Percentiles rank a stretch among this genome's conserved stretches.
Evolutionary conservation across 192 early-diverging fungal genomes (phyloP).

Genomic region (Coemansia sp.): DNA sequence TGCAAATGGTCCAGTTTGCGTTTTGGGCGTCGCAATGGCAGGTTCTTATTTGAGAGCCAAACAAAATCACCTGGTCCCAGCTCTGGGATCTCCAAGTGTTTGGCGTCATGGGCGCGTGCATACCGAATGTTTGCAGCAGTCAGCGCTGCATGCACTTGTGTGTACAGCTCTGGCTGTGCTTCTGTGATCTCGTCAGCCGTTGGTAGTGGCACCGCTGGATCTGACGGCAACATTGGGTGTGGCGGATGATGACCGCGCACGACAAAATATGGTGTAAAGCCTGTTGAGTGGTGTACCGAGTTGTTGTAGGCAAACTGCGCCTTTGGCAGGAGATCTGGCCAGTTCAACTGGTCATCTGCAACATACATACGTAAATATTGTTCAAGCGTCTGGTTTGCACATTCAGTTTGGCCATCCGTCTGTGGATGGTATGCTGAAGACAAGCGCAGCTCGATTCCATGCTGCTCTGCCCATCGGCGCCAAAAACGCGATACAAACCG

Average conservation of each 20-base stretch:
- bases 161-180: not conserved
- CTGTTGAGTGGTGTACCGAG: not conserved
- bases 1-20: not conserved
- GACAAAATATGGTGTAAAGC: not conserved
- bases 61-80: not conserved
- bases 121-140: not conserved
- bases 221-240: not conserved
- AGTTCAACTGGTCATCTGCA: conserved; percentile 43
- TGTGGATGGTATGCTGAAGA: conserved; percentile 47
- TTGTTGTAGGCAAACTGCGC: conserved; percentile 57
- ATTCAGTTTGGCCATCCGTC: conserved; percentile 50
- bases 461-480: not conserved
- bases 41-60: not conserved
- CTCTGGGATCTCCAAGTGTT: not conserved
- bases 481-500: not conserved
- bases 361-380: conserved; percentile 22
- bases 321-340: conserved; percentile 37
- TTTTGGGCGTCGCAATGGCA: not conserved
- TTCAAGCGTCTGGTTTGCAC: conserved; percentile 40
- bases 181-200: not conserved
- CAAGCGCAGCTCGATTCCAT: conserved; percentile 13
- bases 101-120: not conserved
- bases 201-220: not conserved
- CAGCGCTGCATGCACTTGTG: not conserved
- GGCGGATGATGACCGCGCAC: not conserved